A percentile compares a stretch with the other conserved stretches of the same genome.
These are phyloP conservation scores for Colletotrichum navitas DNA, from an alignment of 2,329 filamentous ascomycete species.

Conservation along the genomic window DNA sequence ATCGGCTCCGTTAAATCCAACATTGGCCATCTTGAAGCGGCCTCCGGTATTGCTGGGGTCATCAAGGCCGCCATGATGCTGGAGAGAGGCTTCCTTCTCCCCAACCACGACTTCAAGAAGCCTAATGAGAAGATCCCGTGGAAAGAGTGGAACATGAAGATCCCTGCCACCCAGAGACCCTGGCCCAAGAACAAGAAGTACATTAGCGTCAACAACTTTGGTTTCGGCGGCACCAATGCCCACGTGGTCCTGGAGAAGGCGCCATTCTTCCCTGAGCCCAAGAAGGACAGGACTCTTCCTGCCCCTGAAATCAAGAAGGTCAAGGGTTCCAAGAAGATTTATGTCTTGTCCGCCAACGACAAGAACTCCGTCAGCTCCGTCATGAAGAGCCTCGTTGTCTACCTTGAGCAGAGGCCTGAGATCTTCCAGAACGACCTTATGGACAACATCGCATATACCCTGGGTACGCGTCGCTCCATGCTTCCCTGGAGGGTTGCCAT, in stretches of 20 bases:
- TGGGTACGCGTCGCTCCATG: slow-evolving; percentile 34
- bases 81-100: slow-evolving; percentile 62
- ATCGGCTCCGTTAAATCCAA: slow-evolving; percentile 65
- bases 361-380: slow-evolving; percentile 50
- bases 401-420: slow-evolving; percentile 57
- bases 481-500: slow-evolving; percentile 38
- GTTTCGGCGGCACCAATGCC: slow-evolving; percentile 61
- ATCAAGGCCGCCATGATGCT: slow-evolving; percentile 67
- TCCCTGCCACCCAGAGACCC: slow-evolving; percentile 57
- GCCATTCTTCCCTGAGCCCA: slow-evolving; percentile 46
- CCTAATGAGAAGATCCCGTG: slow-evolving; percentile 63
- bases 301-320: slow-evolving; percentile 18
- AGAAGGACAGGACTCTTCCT: slow-evolving; percentile 43
- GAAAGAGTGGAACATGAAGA: slow-evolving; percentile 63
- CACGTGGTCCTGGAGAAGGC: slow-evolving; percentile 57
- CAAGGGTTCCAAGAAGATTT: slow-evolving; percentile 51
- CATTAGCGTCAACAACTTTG: slow-evolving; percentile 63
- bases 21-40: slow-evolving; percentile 65
- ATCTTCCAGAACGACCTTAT: slow-evolving; percentile 59
- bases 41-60: slow-evolving; percentile 63
- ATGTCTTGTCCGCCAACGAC: slow-evolving; percentile 57
- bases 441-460: slow-evolving; percentile 43
- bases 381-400: slow-evolving; percentile 52
- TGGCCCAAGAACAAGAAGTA: slow-evolving; percentile 64
- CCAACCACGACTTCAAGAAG: slow-evolving; percentile 63